Evolutionary conservation across 2,329 filamentous ascomycete genomes (phyloP).

Genomic region (Aspergillus fumigatus): DNA sequence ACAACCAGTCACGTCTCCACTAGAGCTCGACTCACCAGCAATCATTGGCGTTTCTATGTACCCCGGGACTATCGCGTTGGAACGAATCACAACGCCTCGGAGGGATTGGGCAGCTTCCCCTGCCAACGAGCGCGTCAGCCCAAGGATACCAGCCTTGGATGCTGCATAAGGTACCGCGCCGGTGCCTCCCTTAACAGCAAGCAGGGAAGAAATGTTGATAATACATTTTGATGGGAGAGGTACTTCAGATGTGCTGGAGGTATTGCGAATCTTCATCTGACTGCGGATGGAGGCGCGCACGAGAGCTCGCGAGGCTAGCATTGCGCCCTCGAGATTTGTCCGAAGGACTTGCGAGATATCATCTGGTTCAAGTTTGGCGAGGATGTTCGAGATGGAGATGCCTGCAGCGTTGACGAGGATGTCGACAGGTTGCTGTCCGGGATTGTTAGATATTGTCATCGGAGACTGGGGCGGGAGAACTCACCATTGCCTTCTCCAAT

Average conservation of each 20-base stretch:
- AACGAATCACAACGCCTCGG: slow-evolving; percentile 63
- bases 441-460: not conserved
- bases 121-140: slow-evolving; percentile 42
- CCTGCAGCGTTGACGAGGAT: slow-evolving; percentile 79
- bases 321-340: slow-evolving; percentile 60
- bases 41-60: slow-evolving; percentile 83
- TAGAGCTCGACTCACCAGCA: slow-evolving; percentile 48
- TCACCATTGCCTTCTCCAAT: slow-evolving; percentile 38
- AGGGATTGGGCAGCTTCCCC: slow-evolving; percentile 40
- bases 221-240: slow-evolving; percentile 62
- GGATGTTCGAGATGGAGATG: slow-evolving; percentile 59
- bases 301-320: slow-evolving; percentile 37
- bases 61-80: slow-evolving; percentile 77
- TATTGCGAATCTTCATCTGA: slow-evolving; percentile 20
- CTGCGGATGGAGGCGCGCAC: slow-evolving; percentile 32
- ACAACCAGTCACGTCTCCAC: not conserved
- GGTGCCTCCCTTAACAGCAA: slow-evolving; percentile 63
- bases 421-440: slow-evolving; percentile 36
- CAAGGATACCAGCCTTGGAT: slow-evolving; percentile 74
- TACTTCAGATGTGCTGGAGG: slow-evolving; percentile 25
- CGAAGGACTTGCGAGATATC: slow-evolving; percentile 57
- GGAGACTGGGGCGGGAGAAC: not conserved
- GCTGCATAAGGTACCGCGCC: slow-evolving; percentile 73
- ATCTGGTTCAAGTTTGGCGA: slow-evolving; percentile 51
- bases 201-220: slow-evolving; percentile 74